Evolutionary conservation across 192 early-diverging fungal genomes (phyloP), one percentile per base, ranked within the genome.

Genomic region (Coemansia sp.): DNA sequence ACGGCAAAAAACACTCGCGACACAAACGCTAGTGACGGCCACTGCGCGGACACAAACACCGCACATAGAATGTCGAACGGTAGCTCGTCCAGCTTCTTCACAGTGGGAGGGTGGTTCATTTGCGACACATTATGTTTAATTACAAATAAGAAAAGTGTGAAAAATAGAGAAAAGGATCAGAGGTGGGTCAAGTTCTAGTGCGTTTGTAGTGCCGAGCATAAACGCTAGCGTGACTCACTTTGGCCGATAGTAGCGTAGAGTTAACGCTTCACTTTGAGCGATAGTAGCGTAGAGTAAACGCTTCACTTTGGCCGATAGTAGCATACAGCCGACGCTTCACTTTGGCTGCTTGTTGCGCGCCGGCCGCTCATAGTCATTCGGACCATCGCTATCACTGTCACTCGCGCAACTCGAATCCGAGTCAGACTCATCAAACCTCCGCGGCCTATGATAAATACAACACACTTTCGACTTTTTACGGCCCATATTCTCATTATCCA

Each of bases 401-500:
- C 66, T 49, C 48, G 41, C 48, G 16, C 54, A 23, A n/a, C 45
- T 23, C 32, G 47, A 61, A n/a, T 78, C 78, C 29, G 82, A 75
- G 66, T 80, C 77, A 0, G 83, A 84, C 63, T 84, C 83, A 38
- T 68, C 83, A 18, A 78, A 81, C 35, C 41, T 37, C 10, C 79
- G 75, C 61, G 71, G 51, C 43, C 71, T 65, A 35, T 65, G 68
- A 59, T 62, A 82, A 19, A 84, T 84, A 52, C 83, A 84, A 68
- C 83, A 82, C 6, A 84, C 73, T 39, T 84, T 84, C 62, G 73
- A 75, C 66, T 73, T 78, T 59, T 84, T 84, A 45, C 55, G 54
- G 27, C 54, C 26, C 65, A 82, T 45, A 37, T 64, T 27, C 62
- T 84, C 83, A 68, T 84, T 82, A 66, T 84, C 78, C 18, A 84